Base-by-base conservation (phyloP, 1,139 yeast genomes). In the Citeromyces hawaiiensis region DNA sequence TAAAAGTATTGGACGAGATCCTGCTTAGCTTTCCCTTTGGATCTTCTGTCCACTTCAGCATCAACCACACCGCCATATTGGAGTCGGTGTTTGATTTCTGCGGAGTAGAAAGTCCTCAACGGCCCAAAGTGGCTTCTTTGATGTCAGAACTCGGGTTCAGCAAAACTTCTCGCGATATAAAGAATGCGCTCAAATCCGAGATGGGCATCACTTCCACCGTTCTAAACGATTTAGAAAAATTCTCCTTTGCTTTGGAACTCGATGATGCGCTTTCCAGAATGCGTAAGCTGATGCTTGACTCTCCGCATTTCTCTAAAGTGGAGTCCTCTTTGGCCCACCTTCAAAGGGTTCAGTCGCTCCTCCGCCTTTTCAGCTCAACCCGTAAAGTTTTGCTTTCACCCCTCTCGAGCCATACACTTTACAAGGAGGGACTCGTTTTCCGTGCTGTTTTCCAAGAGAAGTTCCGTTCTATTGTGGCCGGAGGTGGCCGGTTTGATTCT, bases 401-500 rank as follows among this genome's bases (percentile, higher is more conserved):
- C 0, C 66, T 91, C 55, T 74, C 88, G 50, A 86, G 85, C 49
- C 85, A 85, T 56, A 86, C 86, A 49, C 88, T 86, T 53, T 91
- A 87, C 54, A 63, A 67, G 30, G 77, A 77, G 18, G 94, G 94
- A 0, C 61, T 88, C 2, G 86, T 91, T 94, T 91, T 88, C 53
- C 94, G 86, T 51, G 87, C 83, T 0, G 72, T 86, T 1, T 72
- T 75, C 48, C 82, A 82, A 43, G 67, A 76, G 10, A 69, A 66
- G 45, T 59, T 52, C 36, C 55, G 66, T 38, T 54, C 70, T 0
- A 56, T 88, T 35, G 60, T 85, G 35, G 93, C 93, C 10, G 91
- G 94, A 1, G 98, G 98, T 37, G 98, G 98, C 1, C 64, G 98
- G 39, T 91, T 86, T 52, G 97, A 91, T 52, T 61, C 66, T 17